These are phyloP conservation scores for Phytophthora europaea DNA, from an alignment of 352 stramenopile species.

Conservation along the genomic window DNA sequence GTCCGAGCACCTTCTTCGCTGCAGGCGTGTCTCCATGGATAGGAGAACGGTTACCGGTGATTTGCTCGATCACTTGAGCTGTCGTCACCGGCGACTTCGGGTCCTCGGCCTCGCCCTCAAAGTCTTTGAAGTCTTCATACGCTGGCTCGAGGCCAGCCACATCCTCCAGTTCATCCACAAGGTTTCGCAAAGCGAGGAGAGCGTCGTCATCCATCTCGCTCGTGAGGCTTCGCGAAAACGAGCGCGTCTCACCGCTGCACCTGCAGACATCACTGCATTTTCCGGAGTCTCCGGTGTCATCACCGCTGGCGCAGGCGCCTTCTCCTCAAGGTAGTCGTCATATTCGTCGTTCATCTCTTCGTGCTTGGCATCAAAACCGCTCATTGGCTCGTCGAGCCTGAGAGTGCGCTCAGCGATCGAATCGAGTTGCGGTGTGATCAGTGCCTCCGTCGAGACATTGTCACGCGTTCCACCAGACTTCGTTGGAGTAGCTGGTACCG, in stretches of 20 bases:
- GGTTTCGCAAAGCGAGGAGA: too few species aligned
- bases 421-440: background rate
- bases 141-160: too few species aligned
- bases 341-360: background rate
- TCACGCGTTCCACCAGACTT: constrained; percentile 1
- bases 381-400: background rate
- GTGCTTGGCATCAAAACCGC: constrained; percentile 1
- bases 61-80: background rate
- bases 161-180: too few species aligned
- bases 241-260: background rate
- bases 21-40: background rate
- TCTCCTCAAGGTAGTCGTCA: constrained; percentile 1
- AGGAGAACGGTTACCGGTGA: background rate
- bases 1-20: background rate
- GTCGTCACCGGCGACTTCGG: background rate
- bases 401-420: background rate
- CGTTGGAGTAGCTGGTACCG: constrained; percentile 14
- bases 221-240: background rate
- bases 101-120: background rate
- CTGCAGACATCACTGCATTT: constrained; percentile 2
- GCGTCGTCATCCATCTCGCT: too few species aligned
- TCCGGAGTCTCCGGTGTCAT: background rate
- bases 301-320: background rate
- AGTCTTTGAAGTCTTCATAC: too few species aligned
- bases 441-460: background rate